These are phyloP conservation scores for Fusarium devonianum DNA, from an alignment of 2,329 filamentous ascomycete genomes.

Conservation along the genomic window DNA sequence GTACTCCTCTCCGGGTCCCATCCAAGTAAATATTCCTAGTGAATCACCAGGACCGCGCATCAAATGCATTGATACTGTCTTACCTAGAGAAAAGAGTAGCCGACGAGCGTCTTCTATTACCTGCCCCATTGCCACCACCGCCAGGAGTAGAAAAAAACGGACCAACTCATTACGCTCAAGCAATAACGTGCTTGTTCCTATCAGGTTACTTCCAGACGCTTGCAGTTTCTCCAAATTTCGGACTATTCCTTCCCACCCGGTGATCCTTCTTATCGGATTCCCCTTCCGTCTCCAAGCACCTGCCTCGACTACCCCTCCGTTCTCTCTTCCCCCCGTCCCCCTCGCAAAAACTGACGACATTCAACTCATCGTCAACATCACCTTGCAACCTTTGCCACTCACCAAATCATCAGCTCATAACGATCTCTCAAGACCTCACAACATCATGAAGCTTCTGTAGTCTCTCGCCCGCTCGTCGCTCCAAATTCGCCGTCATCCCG, in stretches of 20 bases:
- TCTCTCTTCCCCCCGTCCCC: conserved; percentile 5
- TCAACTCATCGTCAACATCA: conserved; percentile 2
- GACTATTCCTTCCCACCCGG: background rate
- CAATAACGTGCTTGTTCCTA: too few relatives aligned
- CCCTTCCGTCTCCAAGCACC: conserved; percentile 20
- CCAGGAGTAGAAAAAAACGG: too few relatives aligned
- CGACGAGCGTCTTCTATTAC: too few relatives aligned
- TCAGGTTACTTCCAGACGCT: too few relatives aligned
- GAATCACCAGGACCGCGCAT: too few relatives aligned
- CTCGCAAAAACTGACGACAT: conserved; percentile 18
- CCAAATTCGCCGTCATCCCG: conserved; percentile 28
- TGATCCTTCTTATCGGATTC: background rate
- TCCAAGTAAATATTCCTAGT: too few relatives aligned
- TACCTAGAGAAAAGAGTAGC: too few relatives aligned
- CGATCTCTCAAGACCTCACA: conserved; percentile 4
- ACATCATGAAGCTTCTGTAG: conserved; percentile 36
- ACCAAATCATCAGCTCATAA: background rate
- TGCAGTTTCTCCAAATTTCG: too few relatives aligned
- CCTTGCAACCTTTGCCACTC: conserved; percentile 4
- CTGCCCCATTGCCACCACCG: too few relatives aligned
- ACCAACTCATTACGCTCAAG: too few relatives aligned
- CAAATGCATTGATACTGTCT: too few relatives aligned
- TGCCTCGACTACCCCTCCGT: conserved; percentile 14
- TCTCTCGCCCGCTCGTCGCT: conserved; percentile 27
- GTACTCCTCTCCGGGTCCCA: too few relatives aligned